Evolutionary conservation across 2,329 filamentous ascomycete genomes (phyloP).

Genomic region (Tolypocladium nubicola): DNA sequence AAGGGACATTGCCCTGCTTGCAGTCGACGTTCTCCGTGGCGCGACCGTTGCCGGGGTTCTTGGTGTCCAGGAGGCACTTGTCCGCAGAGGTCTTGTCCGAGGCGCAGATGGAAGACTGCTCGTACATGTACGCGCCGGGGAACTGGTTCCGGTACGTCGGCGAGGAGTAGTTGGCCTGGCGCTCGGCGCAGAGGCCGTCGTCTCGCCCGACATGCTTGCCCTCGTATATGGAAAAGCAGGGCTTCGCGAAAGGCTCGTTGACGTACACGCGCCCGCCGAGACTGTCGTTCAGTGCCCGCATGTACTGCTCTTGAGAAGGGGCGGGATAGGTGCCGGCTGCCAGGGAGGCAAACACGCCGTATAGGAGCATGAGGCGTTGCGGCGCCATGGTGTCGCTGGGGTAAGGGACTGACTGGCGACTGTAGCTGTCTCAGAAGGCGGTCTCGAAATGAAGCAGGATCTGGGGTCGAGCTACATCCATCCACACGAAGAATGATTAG

Average conservation of each 20-base stretch:
- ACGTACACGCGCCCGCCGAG: slow-evolving; percentile 1
- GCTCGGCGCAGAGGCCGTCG: slow-evolving; percentile 3
- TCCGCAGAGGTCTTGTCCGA: slow-evolving; percentile 5
- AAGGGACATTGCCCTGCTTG: slow-evolving; percentile 7
- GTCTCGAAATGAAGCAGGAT: background rate
- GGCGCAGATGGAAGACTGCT: slow-evolving; percentile 6
- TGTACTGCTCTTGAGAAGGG: background rate
- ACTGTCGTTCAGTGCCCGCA: slow-evolving; percentile 4
- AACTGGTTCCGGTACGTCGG: slow-evolving; percentile 4
- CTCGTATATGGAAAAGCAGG: slow-evolving; percentile 9
- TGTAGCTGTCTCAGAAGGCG: background rate
- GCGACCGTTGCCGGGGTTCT: background rate
- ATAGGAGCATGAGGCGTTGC: background rate
- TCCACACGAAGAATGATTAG: background rate
- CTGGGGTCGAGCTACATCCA: background rate
- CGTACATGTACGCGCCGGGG: slow-evolving; percentile 10
- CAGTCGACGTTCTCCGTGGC: slow-evolving; percentile 3
- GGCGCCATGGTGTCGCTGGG: background rate
- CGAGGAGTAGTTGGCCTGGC: slow-evolving; percentile 5
- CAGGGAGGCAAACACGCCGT: background rate
- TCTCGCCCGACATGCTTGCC: slow-evolving; percentile 2
- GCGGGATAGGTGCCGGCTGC: background rate
- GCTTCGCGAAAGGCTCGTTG: slow-evolving; percentile 6
- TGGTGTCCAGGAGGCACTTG: slow-evolving; percentile 6
- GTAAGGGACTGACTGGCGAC: too few relatives aligned